Evolutionary conservation across 176 grass and related monocot species (phyloP).

Genomic region (Phyllostachys edulis): DNA sequence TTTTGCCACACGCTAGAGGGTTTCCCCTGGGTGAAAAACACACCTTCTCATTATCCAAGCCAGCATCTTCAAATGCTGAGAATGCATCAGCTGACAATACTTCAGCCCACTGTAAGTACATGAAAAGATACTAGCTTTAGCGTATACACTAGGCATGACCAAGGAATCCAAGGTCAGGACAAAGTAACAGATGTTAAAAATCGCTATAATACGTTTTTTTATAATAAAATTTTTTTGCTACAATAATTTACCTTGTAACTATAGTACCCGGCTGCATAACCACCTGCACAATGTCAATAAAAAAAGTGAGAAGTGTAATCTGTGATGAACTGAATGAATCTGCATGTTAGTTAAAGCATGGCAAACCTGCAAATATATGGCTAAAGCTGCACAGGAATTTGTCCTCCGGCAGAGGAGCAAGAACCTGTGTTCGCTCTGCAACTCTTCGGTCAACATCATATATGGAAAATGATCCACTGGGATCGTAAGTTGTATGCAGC

Average conservation of each 20-base stretch:
- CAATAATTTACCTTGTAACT: constrained; percentile 81
- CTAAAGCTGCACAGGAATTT: constrained; percentile 91
- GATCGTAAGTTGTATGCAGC: constrained; percentile 78
- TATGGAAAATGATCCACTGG: constrained; percentile 57
- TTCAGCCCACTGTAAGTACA: constrained; percentile 78
- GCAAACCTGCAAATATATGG: constrained; percentile 95
- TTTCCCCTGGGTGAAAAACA: background rate
- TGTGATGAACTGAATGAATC: background rate
- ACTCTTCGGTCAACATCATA: constrained; percentile 85
- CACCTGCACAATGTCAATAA: constrained; percentile 47
- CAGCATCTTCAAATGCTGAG: constrained; percentile 95
- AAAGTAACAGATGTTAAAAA: background rate
- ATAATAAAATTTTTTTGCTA: too few relatives aligned
- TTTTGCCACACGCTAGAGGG: background rate
- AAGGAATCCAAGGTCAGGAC: background rate
- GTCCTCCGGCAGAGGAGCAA: constrained; percentile 80
- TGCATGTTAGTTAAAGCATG: background rate
- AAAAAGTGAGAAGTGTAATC: background rate
- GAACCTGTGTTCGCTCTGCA: constrained; percentile 72
- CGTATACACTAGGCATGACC: background rate
- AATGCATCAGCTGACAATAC: constrained; percentile 97
- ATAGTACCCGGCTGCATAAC: constrained; percentile 98
- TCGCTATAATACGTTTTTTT: too few relatives aligned
- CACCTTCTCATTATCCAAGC: constrained; percentile 90
- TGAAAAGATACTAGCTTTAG: background rate